A percentile compares a stretch with the other conserved stretches of the same genome.
phyloP scores from a whole-genome alignment of 2,329 filamentous ascomycete genomes.

The Alternaria metachromatica region DNA sequence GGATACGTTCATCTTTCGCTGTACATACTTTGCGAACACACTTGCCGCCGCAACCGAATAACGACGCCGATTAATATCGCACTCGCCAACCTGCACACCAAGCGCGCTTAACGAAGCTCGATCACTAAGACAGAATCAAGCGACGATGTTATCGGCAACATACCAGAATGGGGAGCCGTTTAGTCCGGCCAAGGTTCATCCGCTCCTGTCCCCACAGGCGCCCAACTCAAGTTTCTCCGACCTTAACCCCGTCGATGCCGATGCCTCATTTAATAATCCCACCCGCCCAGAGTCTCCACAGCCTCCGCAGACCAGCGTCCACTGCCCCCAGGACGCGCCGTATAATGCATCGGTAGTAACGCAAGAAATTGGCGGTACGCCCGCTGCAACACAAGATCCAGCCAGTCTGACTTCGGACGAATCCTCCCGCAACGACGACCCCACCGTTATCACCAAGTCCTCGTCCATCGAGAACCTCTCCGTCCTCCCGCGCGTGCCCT shows the following conservation, averaged over 20 bases:
- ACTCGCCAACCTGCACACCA: conserved; percentile 1
- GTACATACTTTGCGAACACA: conserved; percentile 26
- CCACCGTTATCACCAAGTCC: conserved; percentile 34
- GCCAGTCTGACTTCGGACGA: conserved; percentile 37
- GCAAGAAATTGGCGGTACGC: conserved; percentile 35
- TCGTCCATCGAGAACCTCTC: conserved; percentile 47
- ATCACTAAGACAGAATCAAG: neutral
- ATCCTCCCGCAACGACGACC: conserved; percentile 24
- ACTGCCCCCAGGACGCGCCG: conserved; percentile 24
- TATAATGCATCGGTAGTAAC: conserved; percentile 43
- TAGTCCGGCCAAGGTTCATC: conserved; percentile 43
- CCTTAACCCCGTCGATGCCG: conserved; percentile 40
- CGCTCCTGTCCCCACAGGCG: conserved; percentile 42
- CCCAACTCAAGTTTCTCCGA: conserved; percentile 37
- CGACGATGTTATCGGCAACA: conserved; percentile 32
- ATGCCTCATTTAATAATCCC: conserved; percentile 35
- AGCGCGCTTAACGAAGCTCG: neutral
- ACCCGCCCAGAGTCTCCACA: conserved; percentile 36
- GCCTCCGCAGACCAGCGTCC: conserved; percentile 32
- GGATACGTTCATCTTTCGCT: conserved; percentile 36
- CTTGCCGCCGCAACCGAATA: conserved; percentile 10
- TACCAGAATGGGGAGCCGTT: conserved; percentile 41
- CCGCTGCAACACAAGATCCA: conserved; percentile 26
- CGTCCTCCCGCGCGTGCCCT: conserved; percentile 39
- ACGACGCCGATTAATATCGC: conserved; percentile 8